Base-by-base conservation (phyloP, 345 rosid species). In the Ailanthus altissimus region DNA sequence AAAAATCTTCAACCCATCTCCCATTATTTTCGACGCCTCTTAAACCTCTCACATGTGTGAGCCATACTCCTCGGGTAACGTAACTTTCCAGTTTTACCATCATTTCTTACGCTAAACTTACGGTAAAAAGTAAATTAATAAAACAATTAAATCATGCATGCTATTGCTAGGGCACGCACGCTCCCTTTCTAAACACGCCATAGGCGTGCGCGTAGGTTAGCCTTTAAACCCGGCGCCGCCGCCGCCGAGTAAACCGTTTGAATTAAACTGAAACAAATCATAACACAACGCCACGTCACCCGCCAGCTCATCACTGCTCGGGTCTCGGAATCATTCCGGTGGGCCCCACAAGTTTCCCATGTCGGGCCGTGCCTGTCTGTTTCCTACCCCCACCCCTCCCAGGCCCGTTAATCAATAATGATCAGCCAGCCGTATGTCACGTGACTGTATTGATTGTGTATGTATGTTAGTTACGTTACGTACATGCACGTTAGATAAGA, bases 171-270 rank as follows among this genome's bases (percentile, higher is more conserved):
- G 45, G 60, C n/a, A n/a, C n/a, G 67, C 76, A 16, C 21, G 54
- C 58, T 16, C 46, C 67, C 76, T 73, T 60, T 5, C 6, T 60
- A 60, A 74, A 74, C 77, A 74, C 77, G 68, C 77, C 56, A 61
- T n/a, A n/a, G 67, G 23, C 8, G 18, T 26, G 67, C 57, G 59
- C 76, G 76, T n/a, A n/a, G n/a, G n/a, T 26, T 45, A 60, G 42
- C 2, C 59, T 5, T 54, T 0, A 40, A 54, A 23, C 60, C 69
- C 75, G 70, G 63, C 36, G 58, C 28, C 72, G 79, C 61, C 72
- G 79, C 61, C 77, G 81, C 77, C 81, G 77, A 42, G 77, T 21
- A 72, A 62, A 65, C 53, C 61, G 67, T 40, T 32, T 11, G 56
- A 42, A 72, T 58, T 32, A 74, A 77, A 9, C n/a, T 21, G 57